Evolutionary conservation across 2,329 filamentous ascomycete genomes (phyloP).

Genomic region (Hymenoscyphus infarciens): DNA sequence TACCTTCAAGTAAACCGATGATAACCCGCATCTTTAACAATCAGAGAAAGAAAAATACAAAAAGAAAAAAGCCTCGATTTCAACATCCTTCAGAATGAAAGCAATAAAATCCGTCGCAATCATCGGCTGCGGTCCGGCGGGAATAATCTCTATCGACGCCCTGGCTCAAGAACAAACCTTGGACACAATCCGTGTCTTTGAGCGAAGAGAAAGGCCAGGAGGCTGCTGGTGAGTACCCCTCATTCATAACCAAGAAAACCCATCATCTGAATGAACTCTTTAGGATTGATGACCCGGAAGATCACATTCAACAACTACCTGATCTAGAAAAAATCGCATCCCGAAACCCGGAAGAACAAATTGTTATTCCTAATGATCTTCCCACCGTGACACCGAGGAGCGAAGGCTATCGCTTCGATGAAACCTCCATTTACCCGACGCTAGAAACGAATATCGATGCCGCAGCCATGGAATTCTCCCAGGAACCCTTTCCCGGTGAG

Average conservation of each 20-base stretch:
- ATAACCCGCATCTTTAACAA: neutral
- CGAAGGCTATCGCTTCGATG: conserved; percentile 47
- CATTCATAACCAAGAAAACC: neutral
- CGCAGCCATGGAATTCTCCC: conserved; percentile 56
- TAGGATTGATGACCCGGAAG: conserved; percentile 42
- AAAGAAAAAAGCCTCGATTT: neutral
- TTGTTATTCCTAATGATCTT: conserved; percentile 44
- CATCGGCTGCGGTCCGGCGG: conserved; percentile 58
- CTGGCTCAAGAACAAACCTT: conserved; percentile 56
- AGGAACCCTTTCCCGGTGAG: conserved; percentile 49
- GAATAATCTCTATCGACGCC: conserved; percentile 58
- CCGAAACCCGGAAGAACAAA: conserved; percentile 47
- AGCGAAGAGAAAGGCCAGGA: conserved; percentile 55
- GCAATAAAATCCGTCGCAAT: conserved; percentile 47
- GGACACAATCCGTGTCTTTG: conserved; percentile 58
- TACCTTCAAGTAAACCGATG: neutral
- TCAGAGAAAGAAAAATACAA: neutral
- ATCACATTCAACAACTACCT: conserved; percentile 39
- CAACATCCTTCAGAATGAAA: conserved; percentile 20
- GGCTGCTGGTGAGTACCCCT: conserved; percentile 54
- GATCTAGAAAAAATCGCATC: conserved; percentile 45
- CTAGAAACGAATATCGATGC: conserved; percentile 63
- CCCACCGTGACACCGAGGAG: conserved; percentile 45
- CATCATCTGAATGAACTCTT: neutral
- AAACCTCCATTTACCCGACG: conserved; percentile 58